Evolutionary conservation across 2,329 filamentous ascomycete genomes (phyloP), one percentile per base, ranked within the genome.

Genomic region (Zasmidium angulare): DNA sequence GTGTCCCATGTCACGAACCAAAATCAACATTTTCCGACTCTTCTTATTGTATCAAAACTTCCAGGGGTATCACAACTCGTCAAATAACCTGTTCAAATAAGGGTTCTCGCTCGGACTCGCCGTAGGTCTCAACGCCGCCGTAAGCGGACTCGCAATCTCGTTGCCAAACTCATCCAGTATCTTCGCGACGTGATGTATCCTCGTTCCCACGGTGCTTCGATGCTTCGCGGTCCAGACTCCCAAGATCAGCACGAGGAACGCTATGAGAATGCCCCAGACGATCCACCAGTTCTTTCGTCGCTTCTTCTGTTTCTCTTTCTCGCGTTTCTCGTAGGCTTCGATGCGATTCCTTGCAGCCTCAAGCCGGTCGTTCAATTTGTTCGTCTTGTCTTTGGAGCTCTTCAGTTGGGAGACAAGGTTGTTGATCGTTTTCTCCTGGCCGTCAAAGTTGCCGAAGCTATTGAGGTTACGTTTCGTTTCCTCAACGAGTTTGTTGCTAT

Each of bases 251-350:
- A 69, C 57, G 11, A 67, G 23, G 7, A 71, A 23, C 3, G 65
- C 62, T 6, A 63, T 62, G 3, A 72, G 46, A 10, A 63, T 46
- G 7, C 63, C 63, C 69, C 70, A 72, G 12, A 65, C 66, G 20
- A 68, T 66, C 49, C 65, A 61, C 65, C 67, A 71, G 22, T 66
- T 66, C 50, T 69, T 69, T 49, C 68, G 63, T 10, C 69, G 89
- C 67, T 80, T 84, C 68, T 89, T 86, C 74, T 89, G 84, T 81
- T 87, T 88, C 67, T 86, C 84, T 50, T 78, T 79, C 73, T 92
- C 89, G 1, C 84, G 81, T 57, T 79, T 80, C 71, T 90, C 87
- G 82, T 88, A 90, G 24, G 79, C 77, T 70, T 89, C 87, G 14
- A 93, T 84, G 7, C 84, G 81, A 56, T 81, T 76, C 52, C 85